Evolutionary conservation across 768 basidiomycete genomes (phyloP).

Genomic region (Rhodotorula toruloides): DNA sequence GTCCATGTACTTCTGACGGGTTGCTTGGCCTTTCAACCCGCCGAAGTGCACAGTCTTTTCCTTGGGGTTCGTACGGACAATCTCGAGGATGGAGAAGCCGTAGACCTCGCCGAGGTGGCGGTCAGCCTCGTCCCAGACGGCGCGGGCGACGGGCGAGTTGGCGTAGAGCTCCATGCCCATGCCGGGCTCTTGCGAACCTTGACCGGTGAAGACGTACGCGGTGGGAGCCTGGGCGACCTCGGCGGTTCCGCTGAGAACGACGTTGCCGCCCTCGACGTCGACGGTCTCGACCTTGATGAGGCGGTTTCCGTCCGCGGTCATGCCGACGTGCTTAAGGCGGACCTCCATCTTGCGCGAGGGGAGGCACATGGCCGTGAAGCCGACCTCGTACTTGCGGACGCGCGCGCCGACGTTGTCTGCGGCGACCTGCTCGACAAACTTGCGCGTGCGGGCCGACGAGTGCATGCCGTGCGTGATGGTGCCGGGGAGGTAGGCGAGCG

Average conservation of each 20-base stretch:
- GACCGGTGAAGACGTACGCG: slow-evolving; percentile 96
- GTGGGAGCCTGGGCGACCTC: slow-evolving; percentile 87
- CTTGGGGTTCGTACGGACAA: slow-evolving; percentile 84
- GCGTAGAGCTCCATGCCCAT: slow-evolving; percentile 99
- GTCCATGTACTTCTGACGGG: slow-evolving; percentile 98
- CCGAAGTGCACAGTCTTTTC: slow-evolving; percentile 98
- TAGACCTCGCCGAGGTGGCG: slow-evolving; percentile 87
- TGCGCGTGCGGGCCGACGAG: slow-evolving; percentile 89
- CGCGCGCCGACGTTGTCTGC: slow-evolving; percentile 89
- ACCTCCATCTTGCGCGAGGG: slow-evolving; percentile 82
- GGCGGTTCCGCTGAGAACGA: slow-evolving; percentile 84
- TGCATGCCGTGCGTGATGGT: slow-evolving; percentile 98
- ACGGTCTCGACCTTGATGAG: slow-evolving; percentile 80
- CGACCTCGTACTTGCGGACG: slow-evolving; percentile 82
- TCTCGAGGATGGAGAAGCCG: slow-evolving; percentile 97
- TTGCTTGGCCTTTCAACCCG: slow-evolving; percentile 97
- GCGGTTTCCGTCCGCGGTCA: slow-evolving; percentile 81
- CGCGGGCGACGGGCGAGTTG: slow-evolving; percentile 82
- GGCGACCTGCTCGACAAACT: slow-evolving; percentile 85
- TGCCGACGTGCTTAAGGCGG: slow-evolving; percentile 79
- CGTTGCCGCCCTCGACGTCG: slow-evolving; percentile 72
- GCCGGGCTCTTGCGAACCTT: slow-evolving; percentile 93
- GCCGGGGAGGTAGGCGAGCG: slow-evolving; percentile 83
- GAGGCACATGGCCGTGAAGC: slow-evolving; percentile 95
- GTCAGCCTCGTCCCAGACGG: slow-evolving; percentile 96